Base-by-base conservation (phyloP, 192 early-diverging fungal genomes). In the Allomyces macrogynus region DNA sequence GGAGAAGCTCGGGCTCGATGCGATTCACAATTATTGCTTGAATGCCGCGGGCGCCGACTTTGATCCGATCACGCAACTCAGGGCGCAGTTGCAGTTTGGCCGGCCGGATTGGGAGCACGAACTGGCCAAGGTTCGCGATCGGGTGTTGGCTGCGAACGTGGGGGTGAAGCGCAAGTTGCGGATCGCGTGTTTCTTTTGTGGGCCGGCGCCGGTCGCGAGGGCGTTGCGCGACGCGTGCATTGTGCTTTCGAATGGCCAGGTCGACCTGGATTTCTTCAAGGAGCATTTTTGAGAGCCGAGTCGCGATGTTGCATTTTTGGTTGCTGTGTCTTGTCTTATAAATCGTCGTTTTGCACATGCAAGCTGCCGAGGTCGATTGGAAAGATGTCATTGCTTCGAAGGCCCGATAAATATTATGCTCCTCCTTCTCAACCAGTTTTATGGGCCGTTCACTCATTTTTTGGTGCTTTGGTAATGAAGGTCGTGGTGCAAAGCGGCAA, bases 21-120 rank as follows among this genome's bases (percentile, higher is more conserved):
- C 85, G 42, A 80, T 86, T 65, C 77, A 78, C 14, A 84, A 84
- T 69, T 61, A 85, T 49, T 74, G 74, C 62, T 70, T 86, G 23
- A 80, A 84, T 67, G 76, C 77, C 64, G 70, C 73, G n/a, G 72
- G 75, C 22, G 70, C 68, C 24, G 67, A 70, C 57, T 68, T 70
- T n/a, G 78, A 80, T 25, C 72, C 78, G 11, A 70, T 80, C 44
- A 80, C 78, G 23, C 76, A 75, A 62, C 63, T 77, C 23, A 40
- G 72, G 9, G 69, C 76, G 7, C 72, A 70, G 63, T 77, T 75
- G 1, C 67, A 69, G 43, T 80, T 72, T 62, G 78, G 78, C 23
- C 76, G 78, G 26, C 78, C 78, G 60, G 75, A 77, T 62, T 70
- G 74, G 43, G 72, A 80, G 62, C 68, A 69, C 62, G 70, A 73